Percentiles rank a stretch among this genome's conserved stretches.
phyloP scores from a whole-genome alignment of 139 green algal species.

The Ettlia oleoabundans region DNA sequence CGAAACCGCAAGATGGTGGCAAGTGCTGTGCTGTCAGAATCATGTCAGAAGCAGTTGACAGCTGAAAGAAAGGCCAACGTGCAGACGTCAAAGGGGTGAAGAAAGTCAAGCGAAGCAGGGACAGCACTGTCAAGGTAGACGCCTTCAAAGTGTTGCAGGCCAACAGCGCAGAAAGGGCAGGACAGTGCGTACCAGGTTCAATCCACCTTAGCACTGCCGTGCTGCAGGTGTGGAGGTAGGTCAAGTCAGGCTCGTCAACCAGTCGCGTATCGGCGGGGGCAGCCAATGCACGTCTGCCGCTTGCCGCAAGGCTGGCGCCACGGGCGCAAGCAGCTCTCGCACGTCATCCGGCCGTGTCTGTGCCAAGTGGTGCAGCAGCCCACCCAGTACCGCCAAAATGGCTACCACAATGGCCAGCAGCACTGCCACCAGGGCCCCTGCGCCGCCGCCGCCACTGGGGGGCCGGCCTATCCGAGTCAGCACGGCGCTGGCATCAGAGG shows the following conservation, averaged over 20 bases:
- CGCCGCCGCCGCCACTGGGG: background rate
- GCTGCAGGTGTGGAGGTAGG: background rate
- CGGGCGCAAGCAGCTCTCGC: background rate
- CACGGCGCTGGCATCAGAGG: constrained; percentile 42
- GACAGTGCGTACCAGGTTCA: too few species aligned
- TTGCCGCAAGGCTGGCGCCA: background rate
- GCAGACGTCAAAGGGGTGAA: too few species aligned
- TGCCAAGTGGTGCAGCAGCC: constrained; percentile 33
- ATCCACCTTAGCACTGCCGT: too few species aligned
- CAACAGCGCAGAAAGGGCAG: too few species aligned
- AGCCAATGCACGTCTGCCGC: background rate
- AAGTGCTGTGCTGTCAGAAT: too few species aligned
- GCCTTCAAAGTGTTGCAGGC: too few species aligned
- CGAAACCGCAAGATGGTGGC: too few species aligned
- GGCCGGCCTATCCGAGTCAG: constrained; percentile 19
- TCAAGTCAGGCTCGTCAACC: background rate
- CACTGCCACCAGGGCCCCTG: background rate
- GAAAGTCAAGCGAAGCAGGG: too few species aligned
- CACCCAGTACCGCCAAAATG: constrained; percentile 20
- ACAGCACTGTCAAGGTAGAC: too few species aligned
- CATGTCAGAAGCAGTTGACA: too few species aligned
- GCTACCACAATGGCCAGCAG: constrained; percentile 4
- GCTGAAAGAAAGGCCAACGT: too few species aligned
- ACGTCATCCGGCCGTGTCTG: background rate
- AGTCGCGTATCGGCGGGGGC: background rate